A percentile compares a stretch with the other conserved stretches of the same genome.
These are phyloP conservation scores for Ceratocystis eucalypticola DNA, from an alignment of 2,329 filamentous ascomycete species.

Conservation along the genomic window DNA sequence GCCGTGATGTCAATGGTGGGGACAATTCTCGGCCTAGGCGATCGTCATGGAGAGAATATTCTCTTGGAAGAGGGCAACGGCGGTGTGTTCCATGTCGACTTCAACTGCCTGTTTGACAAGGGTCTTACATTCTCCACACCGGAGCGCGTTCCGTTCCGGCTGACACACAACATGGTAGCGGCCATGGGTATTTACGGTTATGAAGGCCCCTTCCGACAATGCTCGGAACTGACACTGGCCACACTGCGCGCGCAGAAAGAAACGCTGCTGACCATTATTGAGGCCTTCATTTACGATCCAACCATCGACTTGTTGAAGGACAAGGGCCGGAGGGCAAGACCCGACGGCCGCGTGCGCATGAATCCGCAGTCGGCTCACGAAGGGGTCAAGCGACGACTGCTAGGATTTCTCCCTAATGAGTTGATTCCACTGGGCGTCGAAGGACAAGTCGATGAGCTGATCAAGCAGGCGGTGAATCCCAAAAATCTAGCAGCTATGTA, in stretches of 20 bases:
- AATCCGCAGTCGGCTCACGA: conserved; percentile 67
- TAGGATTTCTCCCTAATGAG: conserved; percentile 70
- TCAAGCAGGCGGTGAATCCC: conserved; percentile 70
- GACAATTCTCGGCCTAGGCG: conserved; percentile 82
- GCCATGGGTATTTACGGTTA: conserved; percentile 93
- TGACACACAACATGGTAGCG: conserved; percentile 97
- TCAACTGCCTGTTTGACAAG: conserved; percentile 99
- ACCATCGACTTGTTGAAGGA: conserved; percentile 78
- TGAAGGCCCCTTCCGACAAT: conserved; percentile 83
- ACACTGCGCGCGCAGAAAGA: conserved; percentile 86
- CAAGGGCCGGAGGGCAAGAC: conserved; percentile 42
- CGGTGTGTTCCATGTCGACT: conserved; percentile 93
- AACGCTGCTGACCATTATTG: conserved; percentile 90
- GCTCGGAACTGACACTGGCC: conserved; percentile 73
- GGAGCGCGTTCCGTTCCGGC: conserved; percentile 84
- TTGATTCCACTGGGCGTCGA: conserved; percentile 88
- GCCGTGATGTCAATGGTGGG: conserved; percentile 99
- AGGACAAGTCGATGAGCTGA: conserved; percentile 92
- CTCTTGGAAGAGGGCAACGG: conserved; percentile 87
- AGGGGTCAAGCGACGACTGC: conserved; percentile 74
- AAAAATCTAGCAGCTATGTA: conserved; percentile 85
- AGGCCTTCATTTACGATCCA: conserved; percentile 93
- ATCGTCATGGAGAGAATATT: conserved; percentile 95
- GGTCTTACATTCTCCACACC: conserved; percentile 90
- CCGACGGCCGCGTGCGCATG: conserved; percentile 24